phyloP scores from a whole-genome alignment of 73 alveolate genomes.

The Paramecium sexaurelia region DNA sequence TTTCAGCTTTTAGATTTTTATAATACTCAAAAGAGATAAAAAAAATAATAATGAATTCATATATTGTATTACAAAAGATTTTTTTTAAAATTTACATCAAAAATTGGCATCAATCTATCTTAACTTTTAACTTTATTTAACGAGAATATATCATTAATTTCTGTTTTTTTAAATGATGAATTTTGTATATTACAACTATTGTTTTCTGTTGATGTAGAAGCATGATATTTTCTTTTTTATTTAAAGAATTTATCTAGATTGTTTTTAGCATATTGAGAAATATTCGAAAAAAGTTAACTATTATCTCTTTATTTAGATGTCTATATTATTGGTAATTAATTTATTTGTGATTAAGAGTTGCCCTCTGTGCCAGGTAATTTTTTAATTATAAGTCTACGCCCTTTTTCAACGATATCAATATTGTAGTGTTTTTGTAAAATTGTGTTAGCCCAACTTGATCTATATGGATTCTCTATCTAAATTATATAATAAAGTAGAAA shows the following conservation, averaged over 20 bases:
- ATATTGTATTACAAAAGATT: background rate
- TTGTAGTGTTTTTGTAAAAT: background rate
- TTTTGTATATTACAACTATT: background rate
- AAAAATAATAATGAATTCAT: background rate
- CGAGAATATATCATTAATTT: background rate
- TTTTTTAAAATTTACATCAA: background rate
- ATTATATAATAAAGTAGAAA: background rate
- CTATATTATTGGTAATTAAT: background rate
- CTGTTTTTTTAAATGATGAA: background rate
- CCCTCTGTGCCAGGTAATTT: background rate
- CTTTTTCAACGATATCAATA: background rate
- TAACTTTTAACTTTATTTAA: background rate
- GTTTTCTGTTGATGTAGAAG: background rate
- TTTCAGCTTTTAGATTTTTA: too few relatives aligned
- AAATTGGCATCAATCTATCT: background rate
- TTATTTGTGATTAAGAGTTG: background rate
- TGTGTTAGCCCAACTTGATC: background rate
- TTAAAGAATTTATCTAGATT: background rate
- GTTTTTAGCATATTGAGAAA: background rate
- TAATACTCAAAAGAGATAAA: too few relatives aligned
- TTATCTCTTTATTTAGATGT: background rate
- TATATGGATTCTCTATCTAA: constrained; percentile 18
- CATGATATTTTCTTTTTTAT: background rate
- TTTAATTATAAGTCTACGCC: background rate
- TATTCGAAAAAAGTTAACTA: background rate